Conservation (phyloP, 305 asterid genomes). For the Solanum chacoense region DNA sequence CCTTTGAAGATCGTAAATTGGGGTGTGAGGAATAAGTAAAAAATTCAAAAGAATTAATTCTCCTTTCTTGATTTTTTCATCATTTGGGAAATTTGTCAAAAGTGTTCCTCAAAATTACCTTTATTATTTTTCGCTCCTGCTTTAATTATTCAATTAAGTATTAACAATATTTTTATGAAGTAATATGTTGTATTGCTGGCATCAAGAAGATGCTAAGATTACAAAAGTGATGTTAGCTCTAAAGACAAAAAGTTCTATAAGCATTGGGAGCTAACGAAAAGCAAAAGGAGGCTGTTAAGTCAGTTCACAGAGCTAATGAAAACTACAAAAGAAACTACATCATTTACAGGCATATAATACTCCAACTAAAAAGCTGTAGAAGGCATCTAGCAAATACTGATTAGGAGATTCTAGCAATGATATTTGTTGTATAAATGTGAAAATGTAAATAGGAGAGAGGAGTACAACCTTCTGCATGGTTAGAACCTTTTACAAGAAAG, state of each 20-base stretch:
- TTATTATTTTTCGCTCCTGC: not conserved
- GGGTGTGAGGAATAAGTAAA: not conserved
- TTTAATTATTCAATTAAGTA: not conserved
- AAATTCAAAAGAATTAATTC: not conserved
- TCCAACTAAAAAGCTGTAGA: not conserved
- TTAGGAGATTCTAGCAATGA: not conserved
- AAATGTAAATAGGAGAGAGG: not conserved
- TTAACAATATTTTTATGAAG: not conserved
- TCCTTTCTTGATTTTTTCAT: not conserved
- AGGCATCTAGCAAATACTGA: not conserved
- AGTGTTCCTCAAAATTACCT: not conserved
- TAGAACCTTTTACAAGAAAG: not conserved
- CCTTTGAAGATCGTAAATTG: not conserved
- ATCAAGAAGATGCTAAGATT: not conserved
- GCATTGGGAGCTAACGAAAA: not conserved
- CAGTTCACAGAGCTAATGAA: not conserved
- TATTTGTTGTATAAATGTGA: not conserved
- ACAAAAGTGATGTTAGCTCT: not conserved
- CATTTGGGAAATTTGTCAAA: not conserved
- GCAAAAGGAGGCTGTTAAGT: not conserved
- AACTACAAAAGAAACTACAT: not conserved
- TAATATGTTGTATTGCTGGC: not conserved
- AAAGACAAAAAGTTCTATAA: not conserved
- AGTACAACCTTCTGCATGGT: not conserved
- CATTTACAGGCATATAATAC: not conserved